Base-by-base conservation (phyloP, 2,329 filamentous ascomycete species). In the Fusarium sp. region DNA sequence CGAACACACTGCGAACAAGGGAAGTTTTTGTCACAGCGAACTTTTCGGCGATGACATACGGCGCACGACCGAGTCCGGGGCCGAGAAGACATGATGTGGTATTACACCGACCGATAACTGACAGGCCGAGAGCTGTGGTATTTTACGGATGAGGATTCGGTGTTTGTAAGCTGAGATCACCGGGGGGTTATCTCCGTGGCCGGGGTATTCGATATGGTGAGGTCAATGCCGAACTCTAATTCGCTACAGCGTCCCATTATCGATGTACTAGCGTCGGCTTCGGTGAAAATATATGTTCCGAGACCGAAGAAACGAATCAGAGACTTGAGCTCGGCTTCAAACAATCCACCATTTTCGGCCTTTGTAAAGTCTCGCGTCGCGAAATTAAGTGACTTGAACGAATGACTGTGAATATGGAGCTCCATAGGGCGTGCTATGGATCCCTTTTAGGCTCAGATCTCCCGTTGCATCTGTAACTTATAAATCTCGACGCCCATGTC, bases 11-110 rank as follows among this genome's bases (percentile, higher is more conserved):
- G 93, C 65, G 88, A 87, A 78, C 92, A 94, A 12, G 91, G 90
- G 80, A 91, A 87, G 67, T 87, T 85, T 81, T 93, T 93, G 82
- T 93, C 91, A 83, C 92, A 93, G 74, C 91, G 91, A 61, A 94
- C 92, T 80, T 92, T 91, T 62, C 90, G 83, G 55, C 84, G 82
- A 16, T 83, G 80, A 61, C 83, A 85, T 11, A 83, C 82, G 9
- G 83, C 81, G 65, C 83, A 85, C 51, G 81, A 82, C 24, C 81
- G 65, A 31, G 22, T 33, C 33, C 67, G 67, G 56, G 69, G 39
- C 68, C 68, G 69, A 44, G 68, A 64, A 31, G 69, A 26, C 68
- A 68, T 72, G 24, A 18, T 36, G 22, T 16, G 22, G n/a, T 42
- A 8, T 57, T 35, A 48, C 48, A 16, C 59, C 63, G 60, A 65